A percentile compares a stretch with the other conserved stretches of the same genome.
Evolutionary conservation across 331 rosid genomes (phyloP).

Genomic region (Telfairia occidentalis): DNA sequence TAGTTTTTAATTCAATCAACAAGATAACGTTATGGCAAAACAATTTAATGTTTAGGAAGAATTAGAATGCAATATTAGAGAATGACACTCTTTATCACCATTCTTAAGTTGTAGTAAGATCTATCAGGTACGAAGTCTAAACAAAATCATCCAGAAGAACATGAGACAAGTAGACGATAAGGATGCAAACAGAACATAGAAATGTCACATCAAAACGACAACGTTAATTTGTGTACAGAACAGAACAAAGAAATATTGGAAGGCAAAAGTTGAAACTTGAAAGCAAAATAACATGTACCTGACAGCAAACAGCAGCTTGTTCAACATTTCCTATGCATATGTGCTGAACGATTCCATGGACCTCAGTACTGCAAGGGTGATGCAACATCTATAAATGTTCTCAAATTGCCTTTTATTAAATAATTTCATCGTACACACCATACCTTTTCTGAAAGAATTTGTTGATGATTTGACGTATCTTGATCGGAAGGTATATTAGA

Average conservation of each 20-base stretch:
- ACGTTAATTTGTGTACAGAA: neutral
- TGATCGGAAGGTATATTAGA: conserved; percentile 18
- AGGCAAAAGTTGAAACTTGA: neutral
- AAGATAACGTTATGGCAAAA: neutral
- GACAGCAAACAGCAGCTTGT: conserved; percentile 20
- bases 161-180: neutral
- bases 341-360: conserved; percentile 22
- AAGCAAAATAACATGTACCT: conserved; percentile 24
- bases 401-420: conserved; percentile 18
- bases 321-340: conserved; percentile 25
- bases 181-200: neutral
- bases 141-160: neutral
- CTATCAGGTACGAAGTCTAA: neutral
- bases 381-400: neutral
- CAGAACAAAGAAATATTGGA: neutral
- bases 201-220: neutral
- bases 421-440: conserved; percentile 10
- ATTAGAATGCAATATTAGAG: neutral
- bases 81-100: neutral
- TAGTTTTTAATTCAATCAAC: neutral
- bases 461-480: conserved; percentile 23
- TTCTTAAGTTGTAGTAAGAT: neutral
- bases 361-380: conserved; percentile 16
- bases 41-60: neutral
- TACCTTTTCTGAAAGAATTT: conserved; percentile 20